These are phyloP conservation scores for Tylopilus plumbeoviolaceoides DNA, from an alignment of 768 basidiomycete species.

Conservation along the genomic window DNA sequence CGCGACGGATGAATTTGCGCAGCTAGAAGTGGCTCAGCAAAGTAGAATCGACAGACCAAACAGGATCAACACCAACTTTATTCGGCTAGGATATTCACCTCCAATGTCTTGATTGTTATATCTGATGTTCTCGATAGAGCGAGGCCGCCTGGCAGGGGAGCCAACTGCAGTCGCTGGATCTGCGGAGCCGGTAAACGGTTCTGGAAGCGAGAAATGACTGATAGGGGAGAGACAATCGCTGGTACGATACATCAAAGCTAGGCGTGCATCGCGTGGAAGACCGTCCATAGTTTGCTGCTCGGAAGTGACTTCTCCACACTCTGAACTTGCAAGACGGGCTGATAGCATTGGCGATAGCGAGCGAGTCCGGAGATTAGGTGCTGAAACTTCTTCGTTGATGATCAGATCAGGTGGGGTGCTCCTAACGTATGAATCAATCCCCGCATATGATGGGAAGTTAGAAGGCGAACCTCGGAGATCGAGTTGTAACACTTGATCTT, in stretches of 20 bases:
- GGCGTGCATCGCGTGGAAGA: background rate
- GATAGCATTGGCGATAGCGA: background rate
- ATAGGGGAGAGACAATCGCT: conserved; percentile 17
- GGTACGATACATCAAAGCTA: background rate
- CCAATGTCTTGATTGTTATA: conserved; percentile 2
- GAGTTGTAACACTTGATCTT: background rate
- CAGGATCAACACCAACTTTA: conserved; percentile 8
- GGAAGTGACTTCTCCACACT: background rate
- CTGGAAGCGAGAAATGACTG: conserved; percentile 8
- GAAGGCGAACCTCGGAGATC: conserved; percentile 11
- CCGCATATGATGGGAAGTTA: background rate
- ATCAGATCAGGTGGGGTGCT: background rate
- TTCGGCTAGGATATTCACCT: background rate
- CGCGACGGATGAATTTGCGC: background rate
- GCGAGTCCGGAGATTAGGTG: background rate
- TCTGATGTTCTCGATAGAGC: background rate
- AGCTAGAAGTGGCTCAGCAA: conserved; percentile 11
- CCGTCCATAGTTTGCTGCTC: background rate
- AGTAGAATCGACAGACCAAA: background rate
- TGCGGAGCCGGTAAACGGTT: conserved; percentile 4
- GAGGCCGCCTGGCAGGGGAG: background rate
- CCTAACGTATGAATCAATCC: conserved; percentile 5
- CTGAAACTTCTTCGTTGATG: background rate
- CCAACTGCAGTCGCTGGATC: background rate
- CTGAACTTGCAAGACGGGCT: background rate